These are phyloP conservation scores for Meyerozyma carpophila DNA, from an alignment of 1,139 yeast genomes.

Conservation along the genomic window DNA sequence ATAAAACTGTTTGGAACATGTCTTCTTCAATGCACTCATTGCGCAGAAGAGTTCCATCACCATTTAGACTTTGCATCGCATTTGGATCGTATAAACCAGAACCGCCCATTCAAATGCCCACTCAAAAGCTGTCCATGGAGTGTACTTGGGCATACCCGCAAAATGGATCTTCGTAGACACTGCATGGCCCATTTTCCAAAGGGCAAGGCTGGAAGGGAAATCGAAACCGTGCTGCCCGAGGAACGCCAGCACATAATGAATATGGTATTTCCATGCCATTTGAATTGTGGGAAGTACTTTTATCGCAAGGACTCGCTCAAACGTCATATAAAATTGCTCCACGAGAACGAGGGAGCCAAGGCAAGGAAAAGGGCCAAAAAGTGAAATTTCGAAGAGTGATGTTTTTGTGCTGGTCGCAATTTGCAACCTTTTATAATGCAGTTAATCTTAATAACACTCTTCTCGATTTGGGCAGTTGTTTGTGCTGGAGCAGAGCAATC, in stretches of 20 bases:
- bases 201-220: slow-evolving; percentile 13
- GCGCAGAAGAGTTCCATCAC: neutral
- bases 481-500: neutral
- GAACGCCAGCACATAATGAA: slow-evolving; percentile 6
- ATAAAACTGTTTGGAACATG: neutral
- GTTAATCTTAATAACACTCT: neutral
- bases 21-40: neutral
- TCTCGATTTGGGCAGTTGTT: neutral
- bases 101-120: slow-evolving; percentile 36
- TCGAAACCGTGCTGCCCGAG: slow-evolving; percentile 5
- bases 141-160: slow-evolving; percentile 52
- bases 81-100: neutral
- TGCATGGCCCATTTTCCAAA: slow-evolving; percentile 42
- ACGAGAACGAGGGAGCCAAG: slow-evolving; percentile 25
- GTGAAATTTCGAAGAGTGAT: neutral
- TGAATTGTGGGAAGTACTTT: slow-evolving; percentile 48
- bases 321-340: slow-evolving; percentile 51
- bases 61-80: neutral
- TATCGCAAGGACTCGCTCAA: slow-evolving; percentile 53
- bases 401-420: slow-evolving; percentile 1
- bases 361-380: neutral
- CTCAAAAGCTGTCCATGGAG: slow-evolving; percentile 56
- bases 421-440: neutral
- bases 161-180: slow-evolving; percentile 59
- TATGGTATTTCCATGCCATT: slow-evolving; percentile 13